These are phyloP conservation scores for Colletotrichum simmondsii DNA, from an alignment of 2,329 filamentous ascomycete genomes.

Conservation along the genomic window DNA sequence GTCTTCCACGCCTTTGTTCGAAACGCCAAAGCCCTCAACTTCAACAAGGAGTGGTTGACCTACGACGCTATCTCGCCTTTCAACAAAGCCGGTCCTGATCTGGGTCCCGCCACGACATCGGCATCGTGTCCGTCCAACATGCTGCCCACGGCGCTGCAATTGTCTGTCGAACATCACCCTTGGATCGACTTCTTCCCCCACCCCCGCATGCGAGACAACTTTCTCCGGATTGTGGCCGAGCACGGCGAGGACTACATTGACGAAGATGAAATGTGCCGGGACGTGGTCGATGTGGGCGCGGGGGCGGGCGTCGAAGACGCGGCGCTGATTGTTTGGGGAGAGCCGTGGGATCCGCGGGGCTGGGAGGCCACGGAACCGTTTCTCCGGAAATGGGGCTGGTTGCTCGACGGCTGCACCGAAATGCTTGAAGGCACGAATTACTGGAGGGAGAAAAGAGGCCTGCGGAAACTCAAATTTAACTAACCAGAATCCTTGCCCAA, in stretches of 20 bases:
- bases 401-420: slow-evolving; percentile 50
- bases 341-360: slow-evolving; percentile 52
- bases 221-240: slow-evolving; percentile 34
- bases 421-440: slow-evolving; percentile 49
- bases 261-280: slow-evolving; percentile 32
- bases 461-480: slow-evolving; percentile 17
- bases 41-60: slow-evolving; percentile 28
- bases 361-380: slow-evolving; percentile 62
- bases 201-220: slow-evolving; percentile 42
- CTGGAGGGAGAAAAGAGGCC: slow-evolving; percentile 41
- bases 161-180: slow-evolving; percentile 42
- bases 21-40: slow-evolving; percentile 27
- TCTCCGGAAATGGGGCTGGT: slow-evolving; percentile 55
- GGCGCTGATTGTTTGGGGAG: slow-evolving; percentile 51
- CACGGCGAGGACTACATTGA: slow-evolving; percentile 24
- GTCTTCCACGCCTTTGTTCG: slow-evolving; percentile 34
- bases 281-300: slow-evolving; percentile 31
- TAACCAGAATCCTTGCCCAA: background rate
- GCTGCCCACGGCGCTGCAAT: slow-evolving; percentile 42
- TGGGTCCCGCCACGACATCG: slow-evolving; percentile 4
- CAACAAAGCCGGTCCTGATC: slow-evolving; percentile 6
- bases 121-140: slow-evolving; percentile 34
- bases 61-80: slow-evolving; percentile 38
- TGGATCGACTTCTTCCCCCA: slow-evolving; percentile 47
- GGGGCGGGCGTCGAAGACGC: slow-evolving; percentile 22